A percentile compares a stretch with the other conserved stretches of the same genome.
Conservation (phyloP, 495 filamentous ascomycete genomes). For the Articulospora tetracladia region DNA sequence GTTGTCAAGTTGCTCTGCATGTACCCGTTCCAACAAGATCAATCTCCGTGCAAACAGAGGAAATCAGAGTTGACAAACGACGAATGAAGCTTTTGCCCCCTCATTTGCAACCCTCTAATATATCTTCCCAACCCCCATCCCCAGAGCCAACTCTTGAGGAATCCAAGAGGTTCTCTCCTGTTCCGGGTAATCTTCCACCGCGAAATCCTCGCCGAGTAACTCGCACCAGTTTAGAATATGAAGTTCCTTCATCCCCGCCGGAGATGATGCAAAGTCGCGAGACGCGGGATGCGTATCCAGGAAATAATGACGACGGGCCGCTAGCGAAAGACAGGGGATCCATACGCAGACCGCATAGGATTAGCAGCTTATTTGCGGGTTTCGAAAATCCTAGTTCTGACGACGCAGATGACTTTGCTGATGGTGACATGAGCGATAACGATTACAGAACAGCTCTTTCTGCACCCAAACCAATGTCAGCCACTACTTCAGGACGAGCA, state of each 20-base stretch:
- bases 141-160: constrained; percentile 33
- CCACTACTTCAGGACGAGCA: constrained; percentile 22
- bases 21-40: constrained; percentile 51
- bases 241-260: constrained; percentile 45
- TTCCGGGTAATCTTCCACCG: constrained; percentile 46
- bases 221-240: constrained; percentile 38
- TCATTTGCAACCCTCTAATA: constrained; percentile 71
- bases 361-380: constrained; percentile 82
- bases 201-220: constrained; percentile 47
- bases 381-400: constrained; percentile 64
- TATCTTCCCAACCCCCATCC: constrained; percentile 53
- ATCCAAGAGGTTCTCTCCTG: constrained; percentile 40
- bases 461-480: constrained; percentile 46
- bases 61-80: constrained; percentile 68
- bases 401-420: constrained; percentile 52
- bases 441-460: constrained; percentile 62
- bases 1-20: constrained; percentile 48
- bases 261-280: constrained; percentile 29
- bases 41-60: constrained; percentile 81
- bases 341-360: constrained; percentile 65
- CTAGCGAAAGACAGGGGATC: constrained; percentile 55
- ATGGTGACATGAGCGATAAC: constrained; percentile 59
- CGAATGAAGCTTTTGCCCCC: constrained; percentile 69
- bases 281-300: constrained; percentile 66
- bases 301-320: constrained; percentile 80